phyloP scores from a whole-genome alignment of 2,329 filamentous ascomycete genomes.

The Fusarium heterosporum region DNA sequence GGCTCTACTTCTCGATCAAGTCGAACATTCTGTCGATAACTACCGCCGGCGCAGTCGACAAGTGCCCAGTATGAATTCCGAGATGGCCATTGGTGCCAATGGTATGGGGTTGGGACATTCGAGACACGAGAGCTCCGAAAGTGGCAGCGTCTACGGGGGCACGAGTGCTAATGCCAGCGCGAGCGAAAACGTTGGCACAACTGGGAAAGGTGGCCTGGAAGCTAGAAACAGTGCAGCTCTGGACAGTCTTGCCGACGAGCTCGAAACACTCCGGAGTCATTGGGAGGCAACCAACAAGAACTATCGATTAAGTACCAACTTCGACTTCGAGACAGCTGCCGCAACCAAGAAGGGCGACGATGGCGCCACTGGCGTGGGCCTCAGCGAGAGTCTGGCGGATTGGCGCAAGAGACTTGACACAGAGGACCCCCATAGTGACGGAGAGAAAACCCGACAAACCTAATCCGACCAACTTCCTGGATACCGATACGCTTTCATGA shows the following conservation, averaged over 20 bases:
- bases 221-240: constrained; percentile 75
- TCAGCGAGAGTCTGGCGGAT: constrained; percentile 80
- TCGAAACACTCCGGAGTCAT: constrained; percentile 88
- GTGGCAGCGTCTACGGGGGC: constrained; percentile 73
- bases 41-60: constrained; percentile 84
- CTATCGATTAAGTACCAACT: constrained; percentile 88
- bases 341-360: constrained; percentile 59
- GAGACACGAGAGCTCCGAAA: constrained; percentile 68
- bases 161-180: constrained; percentile 22
- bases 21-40: constrained; percentile 92
- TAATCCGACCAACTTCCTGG: constrained; percentile 42
- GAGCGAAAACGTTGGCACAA: constrained; percentile 61
- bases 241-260: constrained; percentile 90
- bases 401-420: constrained; percentile 83
- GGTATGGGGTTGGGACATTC: constrained; percentile 57
- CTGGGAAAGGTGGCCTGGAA: constrained; percentile 50
- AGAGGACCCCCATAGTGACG: constrained; percentile 54
- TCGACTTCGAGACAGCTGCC: constrained; percentile 78
- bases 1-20: constrained; percentile 90
- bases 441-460: constrained; percentile 46
- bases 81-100: constrained; percentile 51
- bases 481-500: constrained; percentile 50
- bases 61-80: constrained; percentile 64
- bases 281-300: constrained; percentile 98
- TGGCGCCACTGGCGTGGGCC: constrained; percentile 55